Evolutionary conservation across 176 grass and related monocot genomes (phyloP).

Genomic region (Aegilops tauschii): DNA sequence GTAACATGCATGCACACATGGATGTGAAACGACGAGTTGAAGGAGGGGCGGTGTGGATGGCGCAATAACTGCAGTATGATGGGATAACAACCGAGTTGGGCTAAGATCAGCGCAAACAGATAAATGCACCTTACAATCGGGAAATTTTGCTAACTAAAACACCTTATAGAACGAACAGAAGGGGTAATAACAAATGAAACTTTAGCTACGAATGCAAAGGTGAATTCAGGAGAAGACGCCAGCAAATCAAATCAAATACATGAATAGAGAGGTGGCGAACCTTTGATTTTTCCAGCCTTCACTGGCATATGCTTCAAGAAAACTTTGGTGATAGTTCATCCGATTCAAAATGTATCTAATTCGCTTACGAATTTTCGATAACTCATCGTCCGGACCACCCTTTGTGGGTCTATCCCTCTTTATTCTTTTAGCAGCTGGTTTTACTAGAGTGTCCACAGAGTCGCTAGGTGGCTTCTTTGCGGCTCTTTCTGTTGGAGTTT

Average conservation of each 20-base stretch:
- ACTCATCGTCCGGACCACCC: conserved; percentile 34
- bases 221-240: background rate
- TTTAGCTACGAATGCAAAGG: background rate
- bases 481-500: background rate
- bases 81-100: background rate
- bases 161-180: background rate
- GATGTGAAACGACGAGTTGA: background rate
- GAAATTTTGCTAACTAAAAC: background rate
- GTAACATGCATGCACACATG: background rate
- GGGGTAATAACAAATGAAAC: background rate
- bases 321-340: conserved; percentile 84
- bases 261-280: conserved; percentile 27
- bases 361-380: conserved; percentile 52
- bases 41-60: background rate
- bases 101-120: background rate
- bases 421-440: conserved; percentile 17
- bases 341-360: conserved; percentile 74
- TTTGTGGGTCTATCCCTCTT: conserved; percentile 30
- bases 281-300: conserved; percentile 93
- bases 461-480: conserved; percentile 31
- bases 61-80: background rate
- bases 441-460: conserved; percentile 10
- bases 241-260: conserved; percentile 27
- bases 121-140: background rate
- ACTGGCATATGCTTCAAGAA: conserved; percentile 83